phyloP scores from a whole-genome alignment of 768 basidiomycete genomes.

The Hortiboletus campestris region DNA sequence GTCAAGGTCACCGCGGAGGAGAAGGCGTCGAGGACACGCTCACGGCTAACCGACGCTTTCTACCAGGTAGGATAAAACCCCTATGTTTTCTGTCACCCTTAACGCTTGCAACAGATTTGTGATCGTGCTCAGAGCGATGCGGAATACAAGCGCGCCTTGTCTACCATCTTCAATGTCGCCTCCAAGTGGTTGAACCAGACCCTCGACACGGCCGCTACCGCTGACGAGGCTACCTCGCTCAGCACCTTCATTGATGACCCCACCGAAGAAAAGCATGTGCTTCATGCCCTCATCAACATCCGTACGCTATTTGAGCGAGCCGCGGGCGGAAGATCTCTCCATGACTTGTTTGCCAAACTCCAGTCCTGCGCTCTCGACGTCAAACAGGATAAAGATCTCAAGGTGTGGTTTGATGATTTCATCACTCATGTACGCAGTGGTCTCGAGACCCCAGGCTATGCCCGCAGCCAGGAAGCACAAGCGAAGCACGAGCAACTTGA shows the following conservation, averaged over 20 bases:
- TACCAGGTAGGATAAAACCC: slow-evolving; percentile 40
- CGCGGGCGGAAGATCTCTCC: slow-evolving; percentile 46
- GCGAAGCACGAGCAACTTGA: slow-evolving; percentile 44
- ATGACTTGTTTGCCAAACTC: slow-evolving; percentile 43
- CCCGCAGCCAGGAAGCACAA: slow-evolving; percentile 45
- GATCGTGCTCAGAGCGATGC: slow-evolving; percentile 63
- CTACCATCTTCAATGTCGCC: slow-evolving; percentile 54
- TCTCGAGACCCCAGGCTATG: slow-evolving; percentile 52
- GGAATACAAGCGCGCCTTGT: slow-evolving; percentile 54
- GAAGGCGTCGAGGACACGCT: slow-evolving; percentile 39
- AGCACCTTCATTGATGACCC: slow-evolving; percentile 59
- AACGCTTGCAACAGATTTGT: slow-evolving; percentile 44
- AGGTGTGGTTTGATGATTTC: slow-evolving; percentile 54
- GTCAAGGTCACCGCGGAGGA: slow-evolving; percentile 44
- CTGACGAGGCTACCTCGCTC: slow-evolving; percentile 45
- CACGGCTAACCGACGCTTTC: slow-evolving; percentile 50
- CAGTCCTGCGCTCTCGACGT: slow-evolving; percentile 47
- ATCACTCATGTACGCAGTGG: slow-evolving; percentile 44
- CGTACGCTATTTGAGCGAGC: slow-evolving; percentile 51
- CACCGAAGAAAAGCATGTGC: slow-evolving; percentile 60
- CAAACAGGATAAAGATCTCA: slow-evolving; percentile 51
- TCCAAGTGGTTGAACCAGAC: slow-evolving; percentile 56
- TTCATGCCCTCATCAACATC: slow-evolving; percentile 45
- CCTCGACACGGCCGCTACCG: slow-evolving; percentile 47
- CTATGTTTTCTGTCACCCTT: not conserved